phyloP scores from a whole-genome alignment of 345 rosid species.

The Angophora floribunda region DNA sequence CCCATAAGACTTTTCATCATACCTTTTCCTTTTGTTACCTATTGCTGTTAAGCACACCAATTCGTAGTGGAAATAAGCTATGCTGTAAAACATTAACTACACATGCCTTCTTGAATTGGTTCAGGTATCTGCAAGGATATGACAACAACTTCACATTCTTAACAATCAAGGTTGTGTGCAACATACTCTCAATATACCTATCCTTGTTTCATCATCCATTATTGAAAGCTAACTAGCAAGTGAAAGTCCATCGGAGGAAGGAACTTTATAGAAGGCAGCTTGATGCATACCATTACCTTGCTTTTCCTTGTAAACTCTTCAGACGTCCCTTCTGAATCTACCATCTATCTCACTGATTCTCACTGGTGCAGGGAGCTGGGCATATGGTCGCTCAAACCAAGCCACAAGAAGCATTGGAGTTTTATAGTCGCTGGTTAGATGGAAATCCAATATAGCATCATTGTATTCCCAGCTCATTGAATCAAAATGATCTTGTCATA shows the following conservation, averaged over 20 bases:
- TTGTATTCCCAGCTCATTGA: background rate
- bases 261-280: background rate
- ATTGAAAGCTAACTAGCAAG: background rate
- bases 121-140: slow-evolving; percentile 49
- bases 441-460: slow-evolving; percentile 5
- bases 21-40: background rate
- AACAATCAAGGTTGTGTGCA: slow-evolving; percentile 35
- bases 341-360: too few relatives aligned
- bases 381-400: slow-evolving; percentile 59
- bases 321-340: background rate
- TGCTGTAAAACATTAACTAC: background rate
- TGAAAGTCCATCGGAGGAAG: background rate
- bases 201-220: background rate
- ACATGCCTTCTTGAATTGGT: background rate
- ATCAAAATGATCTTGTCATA: background rate
- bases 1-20: background rate
- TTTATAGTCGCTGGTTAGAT: slow-evolving; percentile 32
- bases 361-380: slow-evolving; percentile 45
- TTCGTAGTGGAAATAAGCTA: background rate
- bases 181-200: background rate
- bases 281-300: background rate
- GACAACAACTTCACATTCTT: slow-evolving; percentile 38
- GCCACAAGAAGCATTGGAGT: slow-evolving; percentile 38
- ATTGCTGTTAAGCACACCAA: background rate
- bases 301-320: background rate